Base-by-base conservation (phyloP, 2,329 filamentous ascomycete genomes). In the Penicillium brevicompactum region DNA sequence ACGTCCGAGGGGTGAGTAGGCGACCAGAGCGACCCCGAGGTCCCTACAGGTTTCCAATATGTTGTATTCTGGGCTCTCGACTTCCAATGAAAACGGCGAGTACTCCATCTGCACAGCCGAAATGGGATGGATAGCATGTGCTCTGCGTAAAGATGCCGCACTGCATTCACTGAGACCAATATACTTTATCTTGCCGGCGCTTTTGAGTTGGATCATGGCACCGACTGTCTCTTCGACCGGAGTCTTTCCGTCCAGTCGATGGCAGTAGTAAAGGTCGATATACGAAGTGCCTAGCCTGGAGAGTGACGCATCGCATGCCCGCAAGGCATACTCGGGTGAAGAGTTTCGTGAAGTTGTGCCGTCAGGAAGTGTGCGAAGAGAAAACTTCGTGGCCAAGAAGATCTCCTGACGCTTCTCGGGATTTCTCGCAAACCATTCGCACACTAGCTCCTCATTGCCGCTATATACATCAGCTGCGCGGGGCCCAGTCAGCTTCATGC, bases 161-260 rank as follows among this genome's bases (percentile, higher is more conserved):
- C 32, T 34, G 32, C 32, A 34, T 34, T 34, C 32, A 34, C 32
- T 34, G 4, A 34, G 14, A 9, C 32, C 32, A 13, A 34, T 1
- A 13, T 34, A 34, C 14, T 34, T 34, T 9, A 34, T 34, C 32
- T 34, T 34, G 32, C 32, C 32, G 32, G 32, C 32, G 14, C 43
- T 44, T 47, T 56, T 48, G 13, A 56, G 41, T n/a, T 56, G 43
- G 7, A 46, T 45, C 49, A 56, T 48, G 13, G 49, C 54, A 31
- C 42, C 13, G 13, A 56, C 30, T 2, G 49, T 56, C 46, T 53
- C 38, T 42, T 56, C 49, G 11, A 56, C 49, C 4, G 49, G 45
- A 9, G 54, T 56, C 1, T 46, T 30, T 6, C 45, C 24, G 16
- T 56, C 49, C 4, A 56, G 40, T 16, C 46, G 38, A 34, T 55